phyloP scores from a whole-genome alignment of 768 basidiomycete species.

The Gyrodon lividus region DNA sequence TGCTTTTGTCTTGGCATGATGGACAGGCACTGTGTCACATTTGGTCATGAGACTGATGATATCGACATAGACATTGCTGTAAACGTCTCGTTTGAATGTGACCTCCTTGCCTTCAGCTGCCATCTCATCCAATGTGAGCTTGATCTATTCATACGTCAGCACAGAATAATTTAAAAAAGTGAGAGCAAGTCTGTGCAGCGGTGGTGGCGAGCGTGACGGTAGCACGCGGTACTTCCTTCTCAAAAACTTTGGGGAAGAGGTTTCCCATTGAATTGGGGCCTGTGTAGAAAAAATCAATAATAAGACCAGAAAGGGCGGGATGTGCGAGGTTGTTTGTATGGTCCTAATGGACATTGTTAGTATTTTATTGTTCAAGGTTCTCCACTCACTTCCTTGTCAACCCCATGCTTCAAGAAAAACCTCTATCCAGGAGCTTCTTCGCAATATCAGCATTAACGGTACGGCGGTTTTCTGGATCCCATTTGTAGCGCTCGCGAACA shows the following conservation, averaged over 20 bases:
- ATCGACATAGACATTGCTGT: neutral
- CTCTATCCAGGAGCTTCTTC: neutral
- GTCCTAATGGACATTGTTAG: neutral
- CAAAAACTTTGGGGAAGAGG: neutral
- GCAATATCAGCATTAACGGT: neutral
- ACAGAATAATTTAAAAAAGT: too few species aligned
- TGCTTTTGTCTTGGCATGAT: neutral
- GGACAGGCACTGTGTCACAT: neutral
- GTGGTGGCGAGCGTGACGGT: neutral
- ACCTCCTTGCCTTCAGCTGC: too few species aligned
- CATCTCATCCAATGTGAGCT: too few species aligned
- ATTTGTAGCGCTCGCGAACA: neutral
- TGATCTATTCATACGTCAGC: too few species aligned
- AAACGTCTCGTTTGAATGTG: too few species aligned
- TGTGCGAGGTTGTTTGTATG: conserved; percentile 4
- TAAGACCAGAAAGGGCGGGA: neutral
- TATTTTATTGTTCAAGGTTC: too few species aligned
- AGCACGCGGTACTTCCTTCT: neutral
- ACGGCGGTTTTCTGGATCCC: conserved; percentile 3
- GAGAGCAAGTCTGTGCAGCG: too few species aligned
- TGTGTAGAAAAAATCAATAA: conserved; percentile 5
- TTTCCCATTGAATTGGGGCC: neutral
- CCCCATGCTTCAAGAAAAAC: neutral
- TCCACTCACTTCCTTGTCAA: neutral
- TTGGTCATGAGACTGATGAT: conserved; percentile 2